A percentile compares a stretch with the other conserved stretches of the same genome.
These are phyloP conservation scores for Crotalaria pallida DNA, from an alignment of 306 rosid species.

Conservation along the genomic window DNA sequence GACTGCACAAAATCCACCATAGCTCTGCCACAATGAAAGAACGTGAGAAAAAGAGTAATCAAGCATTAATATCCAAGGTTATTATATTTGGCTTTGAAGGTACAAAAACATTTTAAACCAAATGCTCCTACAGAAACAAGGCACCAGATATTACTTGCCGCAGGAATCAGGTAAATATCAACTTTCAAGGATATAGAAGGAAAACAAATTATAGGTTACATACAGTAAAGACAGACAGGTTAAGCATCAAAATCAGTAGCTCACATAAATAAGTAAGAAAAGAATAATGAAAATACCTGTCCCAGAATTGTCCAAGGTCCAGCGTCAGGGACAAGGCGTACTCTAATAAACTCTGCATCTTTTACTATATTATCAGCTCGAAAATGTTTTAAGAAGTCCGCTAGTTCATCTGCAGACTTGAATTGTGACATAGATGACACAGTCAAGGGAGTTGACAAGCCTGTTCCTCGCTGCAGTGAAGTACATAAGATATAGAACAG, in stretches of 20 bases:
- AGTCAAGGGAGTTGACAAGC: constrained; percentile 86
- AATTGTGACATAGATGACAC: constrained; percentile 83
- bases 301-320: constrained; percentile 90
- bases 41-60: constrained; percentile 13
- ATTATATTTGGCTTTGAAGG: constrained; percentile 10
- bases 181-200: neutral
- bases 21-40: constrained; percentile 52
- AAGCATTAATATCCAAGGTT: constrained; percentile 17
- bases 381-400: constrained; percentile 61
- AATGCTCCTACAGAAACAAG: constrained; percentile 7
- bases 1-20: constrained; percentile 89
- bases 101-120: constrained; percentile 14
- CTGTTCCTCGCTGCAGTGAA: constrained; percentile 90
- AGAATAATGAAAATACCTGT: constrained; percentile 54
- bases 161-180: neutral
- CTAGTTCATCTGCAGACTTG: constrained; percentile 57
- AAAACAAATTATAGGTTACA: neutral
- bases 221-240: neutral
- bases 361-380: constrained; percentile 93
- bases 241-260: constrained; percentile 9
- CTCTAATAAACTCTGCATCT: constrained; percentile 88
- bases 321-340: constrained; percentile 73
- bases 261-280: constrained; percentile 15
- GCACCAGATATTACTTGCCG: neutral
- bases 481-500: constrained; percentile 13